A percentile compares a stretch with the other conserved stretches of the same genome.
Conservation (phyloP, 1,139 yeast genomes). For the Yamadazyma membranifaciens region DNA sequence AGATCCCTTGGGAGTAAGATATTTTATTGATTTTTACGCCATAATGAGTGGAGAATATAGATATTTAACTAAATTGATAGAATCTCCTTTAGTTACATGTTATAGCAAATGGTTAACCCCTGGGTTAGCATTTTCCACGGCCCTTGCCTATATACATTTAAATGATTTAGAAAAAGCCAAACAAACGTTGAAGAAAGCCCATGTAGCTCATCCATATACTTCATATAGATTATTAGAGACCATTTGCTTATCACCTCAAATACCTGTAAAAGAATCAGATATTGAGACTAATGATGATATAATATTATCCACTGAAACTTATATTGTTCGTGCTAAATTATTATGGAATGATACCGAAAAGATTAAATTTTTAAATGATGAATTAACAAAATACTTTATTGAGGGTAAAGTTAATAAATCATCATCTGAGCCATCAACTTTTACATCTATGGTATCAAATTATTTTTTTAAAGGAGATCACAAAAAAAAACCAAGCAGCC, state of each 20-base stretch:
- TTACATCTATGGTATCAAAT: conserved; percentile 13
- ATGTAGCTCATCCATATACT: conserved; percentile 56
- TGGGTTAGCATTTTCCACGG: conserved; percentile 66
- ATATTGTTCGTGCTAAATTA: conserved; percentile 47
- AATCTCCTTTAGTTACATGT: conserved; percentile 54
- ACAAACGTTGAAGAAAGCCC: conserved; percentile 48
- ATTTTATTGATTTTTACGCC: conserved; percentile 79
- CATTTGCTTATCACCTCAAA: conserved; percentile 26
- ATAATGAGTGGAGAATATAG: conserved; percentile 63
- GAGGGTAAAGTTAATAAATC: conserved; percentile 11
- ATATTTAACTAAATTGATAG: conserved; percentile 55
- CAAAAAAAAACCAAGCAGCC: conserved; percentile 13
- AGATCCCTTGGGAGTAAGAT: conserved; percentile 83
- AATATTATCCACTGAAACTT: conserved; percentile 47
- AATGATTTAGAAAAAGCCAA: conserved; percentile 45
- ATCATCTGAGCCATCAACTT: conserved; percentile 8
- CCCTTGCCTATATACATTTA: conserved; percentile 53
- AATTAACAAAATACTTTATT: conserved; percentile 35
- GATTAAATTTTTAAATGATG: conserved; percentile 47
- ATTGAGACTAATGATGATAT: conserved; percentile 24
- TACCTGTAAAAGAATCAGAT: conserved; percentile 24
- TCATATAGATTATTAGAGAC: conserved; percentile 50
- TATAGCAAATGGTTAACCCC: conserved; percentile 73
- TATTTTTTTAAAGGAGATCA: conserved; percentile 18
- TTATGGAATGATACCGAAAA: conserved; percentile 50